Base-by-base conservation (phyloP, 1,284 basidiomycete species). In the Cutaneotrichosporon dermatis region DNA sequence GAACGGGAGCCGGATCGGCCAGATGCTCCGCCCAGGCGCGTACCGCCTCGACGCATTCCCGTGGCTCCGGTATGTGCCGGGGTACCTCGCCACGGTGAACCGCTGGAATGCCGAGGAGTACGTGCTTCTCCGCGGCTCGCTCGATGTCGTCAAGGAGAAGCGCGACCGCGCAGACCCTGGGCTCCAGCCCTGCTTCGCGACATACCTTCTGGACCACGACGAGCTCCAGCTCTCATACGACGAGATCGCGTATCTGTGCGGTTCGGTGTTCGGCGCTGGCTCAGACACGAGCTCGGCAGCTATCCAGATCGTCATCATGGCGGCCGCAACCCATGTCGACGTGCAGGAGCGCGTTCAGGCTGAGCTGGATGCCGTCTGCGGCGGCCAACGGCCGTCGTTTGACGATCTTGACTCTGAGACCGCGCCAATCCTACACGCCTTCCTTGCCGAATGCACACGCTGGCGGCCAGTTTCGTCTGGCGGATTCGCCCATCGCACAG, bases 31-130 rank as follows among this genome's bases (percentile, higher is more conserved):
- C 0, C 85, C 85, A 0, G 85, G 85, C 0, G 70, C 81, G 0
- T 85, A 82, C 77, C 76, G 82, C 49, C 83, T 88, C 15, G 85
- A 88, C 66, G 71, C 79, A 3, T 84, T 80, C 64, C 85, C 86
- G 0, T 76, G 83, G 62, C 73, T 88, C 8, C 76, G 76, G 72
- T 82, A 76, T 65, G 69, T 87, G 33, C 86, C 86, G 0, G 83
- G 84, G 7, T 85, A 86, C 67, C 76, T 84, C 8, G 77, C 79
- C 5, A 80, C 82, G 60, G 74, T 87, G 1, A 78, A 80, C 60
- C 72, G 76, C 1, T 84, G 83, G 55, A 82, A 86, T 54, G 63
- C 71, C 3, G 85, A 86, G 56, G 86, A 88, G 68, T 76, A 85
- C 1, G 69, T 61, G 0, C 70, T 88, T 7, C 88, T 85, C 75